Conservation (phyloP, 331 rosid species). For the Pyrus hybrid region DNA sequence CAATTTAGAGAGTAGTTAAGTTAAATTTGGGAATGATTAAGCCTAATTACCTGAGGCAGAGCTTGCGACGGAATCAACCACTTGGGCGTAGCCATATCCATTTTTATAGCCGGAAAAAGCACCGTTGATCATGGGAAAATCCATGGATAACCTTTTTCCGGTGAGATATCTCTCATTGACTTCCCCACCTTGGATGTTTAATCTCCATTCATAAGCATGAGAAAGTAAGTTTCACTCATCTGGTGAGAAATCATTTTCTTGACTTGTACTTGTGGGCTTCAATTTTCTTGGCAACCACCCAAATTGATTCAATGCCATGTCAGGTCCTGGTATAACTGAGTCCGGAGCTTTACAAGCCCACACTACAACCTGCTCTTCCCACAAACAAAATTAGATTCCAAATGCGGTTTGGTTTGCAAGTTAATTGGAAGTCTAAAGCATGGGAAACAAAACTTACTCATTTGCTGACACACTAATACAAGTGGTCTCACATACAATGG, state of each 20-base stretch:
- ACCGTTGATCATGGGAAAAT: constrained; percentile 54
- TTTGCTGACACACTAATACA: not conserved
- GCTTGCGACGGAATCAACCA: constrained; percentile 35
- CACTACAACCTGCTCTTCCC: constrained; percentile 51
- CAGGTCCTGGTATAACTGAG: constrained; percentile 44
- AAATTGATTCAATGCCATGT: constrained; percentile 17
- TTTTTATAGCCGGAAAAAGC: constrained; percentile 37
- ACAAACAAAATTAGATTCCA: not conserved
- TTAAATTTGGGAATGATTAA: not conserved
- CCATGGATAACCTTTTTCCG: constrained; percentile 32
- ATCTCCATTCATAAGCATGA: constrained; percentile 56
- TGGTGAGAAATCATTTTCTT: not conserved
- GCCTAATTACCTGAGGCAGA: constrained; percentile 26
- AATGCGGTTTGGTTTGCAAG: not conserved
- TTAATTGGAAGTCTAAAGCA: not conserved
- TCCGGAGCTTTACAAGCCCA: constrained; percentile 65
- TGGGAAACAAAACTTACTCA: not conserved
- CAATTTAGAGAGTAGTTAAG: not conserved
- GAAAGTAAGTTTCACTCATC: constrained; percentile 12
- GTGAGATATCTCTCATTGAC: constrained; percentile 36
- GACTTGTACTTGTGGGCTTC: not conserved
- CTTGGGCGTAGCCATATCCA: constrained; percentile 49
- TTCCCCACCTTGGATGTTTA: constrained; percentile 47
- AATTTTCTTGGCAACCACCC: constrained; percentile 27
- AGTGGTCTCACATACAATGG: not conserved